These are phyloP conservation scores for Podaxis sp. DNA, from an alignment of 768 basidiomycete species.

Conservation along the genomic window DNA sequence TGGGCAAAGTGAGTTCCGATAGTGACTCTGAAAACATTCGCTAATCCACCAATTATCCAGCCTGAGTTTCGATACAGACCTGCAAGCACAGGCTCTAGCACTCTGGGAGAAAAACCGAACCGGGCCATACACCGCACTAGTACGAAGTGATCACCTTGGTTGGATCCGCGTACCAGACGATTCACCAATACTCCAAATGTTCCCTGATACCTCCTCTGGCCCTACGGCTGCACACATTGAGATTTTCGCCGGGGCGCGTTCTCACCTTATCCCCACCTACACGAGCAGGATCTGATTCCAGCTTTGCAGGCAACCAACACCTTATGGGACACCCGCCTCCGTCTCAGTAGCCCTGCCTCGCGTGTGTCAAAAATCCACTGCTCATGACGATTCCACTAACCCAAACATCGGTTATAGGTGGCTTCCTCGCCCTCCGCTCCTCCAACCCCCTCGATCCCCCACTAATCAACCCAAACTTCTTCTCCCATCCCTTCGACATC, in stretches of 20 bases:
- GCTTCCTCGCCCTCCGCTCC: conserved; percentile 27
- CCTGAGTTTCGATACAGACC: not conserved
- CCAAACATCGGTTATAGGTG: not conserved
- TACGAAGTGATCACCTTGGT: not conserved
- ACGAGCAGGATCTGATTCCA: not conserved
- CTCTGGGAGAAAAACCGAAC: conserved; percentile 14
- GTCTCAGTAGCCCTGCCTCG: conserved; percentile 23
- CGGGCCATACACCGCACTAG: conserved; percentile 8
- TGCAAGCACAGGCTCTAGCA: conserved; percentile 3
- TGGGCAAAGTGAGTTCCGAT: not conserved
- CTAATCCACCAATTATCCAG: not conserved
- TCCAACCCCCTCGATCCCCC: conserved; percentile 39
- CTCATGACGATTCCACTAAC: not conserved
- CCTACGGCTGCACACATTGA: conserved; percentile 8
- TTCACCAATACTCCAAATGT: not conserved
- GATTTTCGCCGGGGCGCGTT: not conserved
- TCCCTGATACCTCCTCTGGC: conserved; percentile 13
- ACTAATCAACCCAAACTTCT: conserved; percentile 33
- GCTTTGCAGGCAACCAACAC: conserved; percentile 10
- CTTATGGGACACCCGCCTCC: conserved; percentile 15
- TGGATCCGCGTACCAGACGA: conserved; percentile 6
- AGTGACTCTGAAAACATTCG: not conserved
- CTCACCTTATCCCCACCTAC: not conserved
- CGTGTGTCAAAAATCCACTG: conserved; percentile 13
- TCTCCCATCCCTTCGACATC: conserved; percentile 20